Evolutionary conservation across 2,329 filamentous ascomycete species (phyloP), one percentile per base, ranked within the genome.

Genomic region (Aspergillus tubingensis): DNA sequence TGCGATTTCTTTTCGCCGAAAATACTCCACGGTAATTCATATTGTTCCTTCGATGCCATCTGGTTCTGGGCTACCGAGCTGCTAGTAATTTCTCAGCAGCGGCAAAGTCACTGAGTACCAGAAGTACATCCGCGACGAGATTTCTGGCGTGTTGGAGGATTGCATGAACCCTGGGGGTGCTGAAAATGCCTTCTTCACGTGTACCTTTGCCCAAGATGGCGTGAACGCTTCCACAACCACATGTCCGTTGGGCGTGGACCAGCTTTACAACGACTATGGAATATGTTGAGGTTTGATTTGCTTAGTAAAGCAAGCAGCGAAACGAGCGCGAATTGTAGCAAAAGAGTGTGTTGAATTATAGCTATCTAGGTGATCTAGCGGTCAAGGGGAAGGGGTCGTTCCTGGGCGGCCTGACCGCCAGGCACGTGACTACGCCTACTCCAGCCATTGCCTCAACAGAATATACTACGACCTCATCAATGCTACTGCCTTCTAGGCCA

Each of bases 401-500:
- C 17, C 17, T 19, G 17, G 17, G 17, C 17, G 17, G 17, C 17
- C 17, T 19, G 17, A 19, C 17, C 17, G 17, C 17, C 17, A 19
- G 2, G 17, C 17, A 19, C 17, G 17, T 19, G 17, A 19, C 17
- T 19, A 19, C 17, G 17, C 17, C 17, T 19, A 19, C 17, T 19
- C 17, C 17, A 19, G 17, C 17, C 17, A 19, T 19, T 19, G 17
- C 17, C 17, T 19, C 17, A 19, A 19, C 17, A 19, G 17, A 19
- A 19, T 54, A 6, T 41, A 54, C 51, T 54, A 54, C 51, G 11
- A 54, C 15, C 36, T 41, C 3, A 23, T 10, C 36, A 54, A 54
- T 21, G 51, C 51, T 30, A 54, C 51, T n/a, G 51, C 19, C 51
- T 54, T 54, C n/a, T 54, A 36, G 32, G 21, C 19, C 36, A 54